These are phyloP conservation scores for Penicillium sp. DNA, from an alignment of 2,329 filamentous ascomycete species.

Conservation along the genomic window DNA sequence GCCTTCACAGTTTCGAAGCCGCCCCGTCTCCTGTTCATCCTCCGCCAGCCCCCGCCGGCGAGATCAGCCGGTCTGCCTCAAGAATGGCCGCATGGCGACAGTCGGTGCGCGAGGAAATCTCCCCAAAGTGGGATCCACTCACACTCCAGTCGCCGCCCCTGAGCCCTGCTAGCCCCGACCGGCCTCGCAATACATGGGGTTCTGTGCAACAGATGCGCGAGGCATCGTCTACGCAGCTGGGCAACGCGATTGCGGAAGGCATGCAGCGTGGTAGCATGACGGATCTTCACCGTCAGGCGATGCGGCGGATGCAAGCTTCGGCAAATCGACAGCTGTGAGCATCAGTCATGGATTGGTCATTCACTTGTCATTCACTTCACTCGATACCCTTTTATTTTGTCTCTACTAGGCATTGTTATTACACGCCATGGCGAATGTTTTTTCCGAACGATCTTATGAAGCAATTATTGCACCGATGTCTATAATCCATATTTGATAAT, in stretches of 20 bases:
- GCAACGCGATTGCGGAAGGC: conserved; percentile 66
- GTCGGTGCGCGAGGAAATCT: conserved; percentile 63
- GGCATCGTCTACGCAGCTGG: conserved; percentile 57
- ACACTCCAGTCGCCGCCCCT: conserved; percentile 27
- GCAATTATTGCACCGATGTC: conserved; percentile 3
- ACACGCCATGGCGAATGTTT: neutral
- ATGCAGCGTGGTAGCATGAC: conserved; percentile 76
- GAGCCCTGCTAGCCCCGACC: conserved; percentile 51
- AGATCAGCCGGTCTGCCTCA: conserved; percentile 44
- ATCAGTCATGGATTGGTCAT: neutral
- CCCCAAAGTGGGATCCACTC: conserved; percentile 33
- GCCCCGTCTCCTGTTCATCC: conserved; percentile 3
- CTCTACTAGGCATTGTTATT: neutral
- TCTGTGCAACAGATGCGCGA: conserved; percentile 60
- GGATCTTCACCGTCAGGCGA: conserved; percentile 72
- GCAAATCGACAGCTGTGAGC: conserved; percentile 45
- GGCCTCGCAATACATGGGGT: conserved; percentile 62
- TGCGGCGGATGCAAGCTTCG: conserved; percentile 73
- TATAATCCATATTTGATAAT: conserved; percentile 3
- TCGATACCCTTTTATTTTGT: conserved; percentile 16
- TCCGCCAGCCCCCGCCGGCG: conserved; percentile 10
- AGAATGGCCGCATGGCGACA: conserved; percentile 67
- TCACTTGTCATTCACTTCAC: neutral
- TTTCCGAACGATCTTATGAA: conserved; percentile 1
- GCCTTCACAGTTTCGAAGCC: conserved; percentile 33